phyloP scores from a whole-genome alignment of 1,284 basidiomycete genomes.

The Ceratobasidium theobromae region DNA sequence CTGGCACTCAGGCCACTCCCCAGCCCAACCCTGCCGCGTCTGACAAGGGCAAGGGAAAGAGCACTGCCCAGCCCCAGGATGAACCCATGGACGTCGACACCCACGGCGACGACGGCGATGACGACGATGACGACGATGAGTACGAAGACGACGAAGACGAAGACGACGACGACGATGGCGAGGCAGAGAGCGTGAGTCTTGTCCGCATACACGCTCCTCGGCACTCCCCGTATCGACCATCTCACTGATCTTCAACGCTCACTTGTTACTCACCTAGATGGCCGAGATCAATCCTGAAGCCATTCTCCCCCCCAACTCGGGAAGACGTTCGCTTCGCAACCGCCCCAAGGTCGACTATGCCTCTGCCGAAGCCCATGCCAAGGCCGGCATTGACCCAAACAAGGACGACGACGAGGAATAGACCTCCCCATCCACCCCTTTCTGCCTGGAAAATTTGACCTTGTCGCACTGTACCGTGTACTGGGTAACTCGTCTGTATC shows the following conservation, averaged over 20 bases:
- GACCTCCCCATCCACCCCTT: too few species aligned
- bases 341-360: conserved; percentile 18
- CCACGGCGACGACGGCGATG: conserved; percentile 8
- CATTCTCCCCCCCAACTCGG: conserved; percentile 1
- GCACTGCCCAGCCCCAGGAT: neutral
- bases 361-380: conserved; percentile 18
- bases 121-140: conserved; percentile 10
- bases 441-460: too few species aligned
- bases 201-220: neutral
- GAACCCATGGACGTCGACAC: conserved; percentile 13
- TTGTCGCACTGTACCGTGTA: too few species aligned
- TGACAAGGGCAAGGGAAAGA: conserved; percentile 18
- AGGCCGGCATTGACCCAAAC: conserved; percentile 22
- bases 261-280: neutral
- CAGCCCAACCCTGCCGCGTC: neutral
- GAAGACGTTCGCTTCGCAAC: conserved; percentile 7
- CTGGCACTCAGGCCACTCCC: too few species aligned
- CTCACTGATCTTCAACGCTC: neutral
- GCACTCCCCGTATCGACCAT: too few species aligned
- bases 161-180: conserved; percentile 9
- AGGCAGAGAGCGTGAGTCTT: neutral
- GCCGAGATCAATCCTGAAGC: conserved; percentile 11
- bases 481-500: too few species aligned
- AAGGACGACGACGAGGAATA: conserved; percentile 13
- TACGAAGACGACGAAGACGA: conserved; percentile 16